phyloP scores from a whole-genome alignment of 768 basidiomycete genomes.

The Suillus ampliporus region DNA sequence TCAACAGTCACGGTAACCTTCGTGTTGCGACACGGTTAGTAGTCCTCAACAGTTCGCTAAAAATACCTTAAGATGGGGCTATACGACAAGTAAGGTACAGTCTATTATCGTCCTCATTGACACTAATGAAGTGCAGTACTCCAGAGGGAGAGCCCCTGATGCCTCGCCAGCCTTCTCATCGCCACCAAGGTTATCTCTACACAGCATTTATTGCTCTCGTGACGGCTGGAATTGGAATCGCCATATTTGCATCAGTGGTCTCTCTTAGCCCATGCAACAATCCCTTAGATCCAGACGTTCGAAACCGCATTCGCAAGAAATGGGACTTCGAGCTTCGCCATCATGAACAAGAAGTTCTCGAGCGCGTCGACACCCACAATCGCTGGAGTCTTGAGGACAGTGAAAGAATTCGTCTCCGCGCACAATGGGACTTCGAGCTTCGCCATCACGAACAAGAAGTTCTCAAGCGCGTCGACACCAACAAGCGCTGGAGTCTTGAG shows the following conservation, averaged over 20 bases:
- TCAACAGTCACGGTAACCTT: no score
- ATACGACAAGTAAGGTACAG: neutral
- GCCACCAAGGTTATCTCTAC: neutral
- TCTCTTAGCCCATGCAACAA: slow-evolving; percentile 29
- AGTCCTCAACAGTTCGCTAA: neutral
- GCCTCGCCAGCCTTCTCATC: neutral
- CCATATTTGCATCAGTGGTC: neutral
- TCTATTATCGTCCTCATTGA: neutral
- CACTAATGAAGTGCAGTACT: neutral
- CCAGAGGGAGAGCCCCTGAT: neutral
- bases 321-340: slow-evolving; percentile 26
- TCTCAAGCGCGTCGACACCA: slow-evolving; percentile 13
- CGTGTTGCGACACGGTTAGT: neutral
- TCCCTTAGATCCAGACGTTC: slow-evolving; percentile 22
- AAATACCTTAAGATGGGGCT: neutral
- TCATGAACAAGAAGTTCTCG: slow-evolving; percentile 16
- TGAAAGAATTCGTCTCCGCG: neutral
- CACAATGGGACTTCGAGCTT: slow-evolving; percentile 16
- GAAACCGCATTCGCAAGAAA: slow-evolving; percentile 24
- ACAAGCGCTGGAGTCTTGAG: slow-evolving; percentile 28
- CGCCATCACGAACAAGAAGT: slow-evolving; percentile 22
- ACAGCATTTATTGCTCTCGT: neutral
- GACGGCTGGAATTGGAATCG: neutral
- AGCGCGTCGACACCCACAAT: slow-evolving; percentile 17
- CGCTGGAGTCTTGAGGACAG: slow-evolving; percentile 29